Evolutionary conservation across 768 basidiomycete genomes (phyloP).

Genomic region (Pleurotus eryngii): DNA sequence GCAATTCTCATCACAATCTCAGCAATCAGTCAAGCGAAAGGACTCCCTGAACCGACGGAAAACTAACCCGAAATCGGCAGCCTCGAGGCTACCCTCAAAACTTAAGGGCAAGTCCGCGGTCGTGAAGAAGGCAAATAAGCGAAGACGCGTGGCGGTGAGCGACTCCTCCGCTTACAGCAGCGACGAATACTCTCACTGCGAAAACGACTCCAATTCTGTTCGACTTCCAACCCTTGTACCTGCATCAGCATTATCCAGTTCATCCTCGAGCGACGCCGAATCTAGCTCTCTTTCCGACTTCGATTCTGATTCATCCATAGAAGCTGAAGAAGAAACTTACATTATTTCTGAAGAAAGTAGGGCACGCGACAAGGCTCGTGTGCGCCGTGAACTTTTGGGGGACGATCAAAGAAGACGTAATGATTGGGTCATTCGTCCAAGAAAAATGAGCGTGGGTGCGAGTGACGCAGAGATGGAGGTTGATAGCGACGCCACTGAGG

Average conservation of each 20-base stretch:
- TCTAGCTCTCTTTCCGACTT: slow-evolving; percentile 34
- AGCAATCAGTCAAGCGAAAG: slow-evolving; percentile 9
- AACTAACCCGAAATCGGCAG: slow-evolving; percentile 17
- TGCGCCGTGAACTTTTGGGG: slow-evolving; percentile 58
- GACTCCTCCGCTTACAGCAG: slow-evolving; percentile 31
- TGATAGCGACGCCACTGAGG: slow-evolving; percentile 55
- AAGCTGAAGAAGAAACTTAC: slow-evolving; percentile 61
- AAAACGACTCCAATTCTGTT: slow-evolving; percentile 27
- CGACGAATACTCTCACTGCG: slow-evolving; percentile 30
- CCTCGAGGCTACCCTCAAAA: slow-evolving; percentile 17
- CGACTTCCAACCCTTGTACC: slow-evolving; percentile 69
- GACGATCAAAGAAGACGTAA: slow-evolving; percentile 41
- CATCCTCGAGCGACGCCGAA: slow-evolving; percentile 45
- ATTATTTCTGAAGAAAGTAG: slow-evolving; percentile 42
- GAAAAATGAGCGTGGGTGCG: slow-evolving; percentile 65
- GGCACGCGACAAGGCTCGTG: slow-evolving; percentile 45
- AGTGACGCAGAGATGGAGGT: slow-evolving; percentile 66
- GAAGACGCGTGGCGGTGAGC: slow-evolving; percentile 28
- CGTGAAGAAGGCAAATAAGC: slow-evolving; percentile 31
- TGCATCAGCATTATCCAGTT: slow-evolving; percentile 53
- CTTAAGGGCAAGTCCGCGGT: slow-evolving; percentile 26
- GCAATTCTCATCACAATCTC: slow-evolving; percentile 8
- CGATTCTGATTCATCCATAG: slow-evolving; percentile 54
- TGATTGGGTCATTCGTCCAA: slow-evolving; percentile 67
- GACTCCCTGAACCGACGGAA: slow-evolving; percentile 14